A percentile compares a stretch with the other conserved stretches of the same genome.
These are phyloP conservation scores for Nothophaeocryptopus gaeumannii DNA, from an alignment of 2,329 filamentous ascomycete species.

Conservation along the genomic window DNA sequence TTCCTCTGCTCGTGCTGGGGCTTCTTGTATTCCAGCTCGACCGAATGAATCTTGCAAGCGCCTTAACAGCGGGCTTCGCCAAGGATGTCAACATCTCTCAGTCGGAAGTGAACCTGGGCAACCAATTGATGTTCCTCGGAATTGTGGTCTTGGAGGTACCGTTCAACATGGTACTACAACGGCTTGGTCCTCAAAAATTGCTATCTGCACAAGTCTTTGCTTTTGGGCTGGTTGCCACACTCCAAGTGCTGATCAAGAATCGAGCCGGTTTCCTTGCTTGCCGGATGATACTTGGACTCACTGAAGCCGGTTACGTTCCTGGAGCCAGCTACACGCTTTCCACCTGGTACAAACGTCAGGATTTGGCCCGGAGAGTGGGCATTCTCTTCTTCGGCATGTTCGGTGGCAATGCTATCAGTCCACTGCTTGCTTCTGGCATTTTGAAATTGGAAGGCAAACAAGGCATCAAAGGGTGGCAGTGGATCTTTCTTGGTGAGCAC, in stretches of 20 bases:
- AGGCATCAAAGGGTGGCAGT: slow-evolving; percentile 6
- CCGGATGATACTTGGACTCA: slow-evolving; percentile 5
- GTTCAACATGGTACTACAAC: slow-evolving; percentile 48
- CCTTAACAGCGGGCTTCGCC: slow-evolving; percentile 50
- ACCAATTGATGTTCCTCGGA: slow-evolving; percentile 54
- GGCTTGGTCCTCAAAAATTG: not conserved
- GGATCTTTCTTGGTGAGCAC: slow-evolving; percentile 4
- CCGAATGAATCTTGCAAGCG: slow-evolving; percentile 53
- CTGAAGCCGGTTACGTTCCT: slow-evolving; percentile 10
- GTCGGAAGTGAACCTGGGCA: slow-evolving; percentile 52
- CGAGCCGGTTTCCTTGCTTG: not conserved
- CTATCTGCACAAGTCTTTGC: slow-evolving; percentile 3
- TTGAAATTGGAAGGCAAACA: not conserved
- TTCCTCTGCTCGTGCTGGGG: slow-evolving; percentile 50
- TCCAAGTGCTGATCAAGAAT: slow-evolving; percentile 3
- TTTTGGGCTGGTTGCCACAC: slow-evolving; percentile 6
- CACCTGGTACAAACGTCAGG: slow-evolving; percentile 3
- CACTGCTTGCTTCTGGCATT: slow-evolving; percentile 6
- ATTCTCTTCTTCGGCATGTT: slow-evolving; percentile 9
- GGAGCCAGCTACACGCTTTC: slow-evolving; percentile 4
- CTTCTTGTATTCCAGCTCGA: slow-evolving; percentile 54
- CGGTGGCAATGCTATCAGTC: slow-evolving; percentile 3
- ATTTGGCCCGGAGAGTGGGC: slow-evolving; percentile 1
- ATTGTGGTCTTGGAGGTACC: slow-evolving; percentile 53
- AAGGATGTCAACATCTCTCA: slow-evolving; percentile 44